phyloP scores from a whole-genome alignment of 495 filamentous ascomycete species.

The Aspergillus saccharolyticus region DNA sequence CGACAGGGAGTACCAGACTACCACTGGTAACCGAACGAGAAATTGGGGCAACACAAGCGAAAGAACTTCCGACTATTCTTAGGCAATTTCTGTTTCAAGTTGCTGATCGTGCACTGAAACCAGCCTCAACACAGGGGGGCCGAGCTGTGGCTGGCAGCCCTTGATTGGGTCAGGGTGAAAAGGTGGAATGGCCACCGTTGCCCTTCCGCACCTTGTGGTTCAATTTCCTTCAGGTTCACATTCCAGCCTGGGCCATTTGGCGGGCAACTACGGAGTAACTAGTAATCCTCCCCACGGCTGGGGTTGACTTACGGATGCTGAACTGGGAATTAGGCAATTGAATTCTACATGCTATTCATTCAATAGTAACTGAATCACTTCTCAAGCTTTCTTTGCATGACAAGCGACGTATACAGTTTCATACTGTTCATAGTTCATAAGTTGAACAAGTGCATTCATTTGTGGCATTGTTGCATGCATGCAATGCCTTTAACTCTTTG shows the following conservation, averaged over 20 bases:
- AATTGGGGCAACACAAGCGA: background rate
- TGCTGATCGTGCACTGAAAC: constrained; percentile 4
- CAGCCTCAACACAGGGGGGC: background rate
- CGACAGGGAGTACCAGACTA: background rate
- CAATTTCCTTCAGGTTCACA: background rate
- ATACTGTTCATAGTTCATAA: too few species aligned
- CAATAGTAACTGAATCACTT: too few species aligned
- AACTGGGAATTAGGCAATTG: too few species aligned
- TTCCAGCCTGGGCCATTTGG: background rate
- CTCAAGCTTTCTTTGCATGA: too few species aligned
- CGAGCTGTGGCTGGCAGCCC: background rate
- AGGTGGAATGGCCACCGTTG: constrained; percentile 10
- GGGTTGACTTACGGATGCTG: background rate
- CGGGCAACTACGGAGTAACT: background rate
- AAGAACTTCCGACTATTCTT: background rate
- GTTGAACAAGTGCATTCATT: background rate
- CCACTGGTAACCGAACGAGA: background rate
- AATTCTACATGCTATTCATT: too few species aligned
- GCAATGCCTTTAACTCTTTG: too few species aligned
- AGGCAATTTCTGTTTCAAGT: background rate
- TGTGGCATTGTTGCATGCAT: background rate
- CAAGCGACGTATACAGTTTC: too few species aligned
- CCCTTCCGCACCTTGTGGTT: background rate
- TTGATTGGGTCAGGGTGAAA: constrained; percentile 8
- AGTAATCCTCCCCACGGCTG: background rate